Conservation (phyloP, 805 yeast genomes). For the Wickerhamiella nectarea region DNA sequence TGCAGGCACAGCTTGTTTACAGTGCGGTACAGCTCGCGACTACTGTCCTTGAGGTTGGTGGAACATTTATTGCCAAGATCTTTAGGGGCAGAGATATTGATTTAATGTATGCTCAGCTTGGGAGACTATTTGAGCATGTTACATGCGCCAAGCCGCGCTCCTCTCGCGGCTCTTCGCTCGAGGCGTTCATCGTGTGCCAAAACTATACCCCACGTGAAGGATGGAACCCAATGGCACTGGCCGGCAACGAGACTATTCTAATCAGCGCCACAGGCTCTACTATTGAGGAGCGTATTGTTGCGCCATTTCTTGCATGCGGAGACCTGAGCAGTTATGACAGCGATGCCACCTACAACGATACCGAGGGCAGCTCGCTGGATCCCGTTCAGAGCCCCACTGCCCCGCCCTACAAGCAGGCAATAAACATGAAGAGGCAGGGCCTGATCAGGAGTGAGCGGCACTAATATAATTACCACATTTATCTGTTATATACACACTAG, state of each 20-base stretch:
- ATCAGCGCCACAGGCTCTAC: constrained; percentile 7
- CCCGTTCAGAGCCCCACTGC: constrained; percentile 95
- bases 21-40: constrained; percentile 88
- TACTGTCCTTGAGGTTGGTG: constrained; percentile 77
- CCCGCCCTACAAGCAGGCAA: constrained; percentile 88
- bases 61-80: constrained; percentile 88
- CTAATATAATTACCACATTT: background rate
- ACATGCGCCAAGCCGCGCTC: constrained; percentile 94
- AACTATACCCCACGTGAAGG: constrained; percentile 74
- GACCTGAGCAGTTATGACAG: constrained; percentile 79
- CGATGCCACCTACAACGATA: constrained; percentile 75
- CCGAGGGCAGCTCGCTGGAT: constrained; percentile 44
- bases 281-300: constrained; percentile 56
- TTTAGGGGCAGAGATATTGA: constrained; percentile 95
- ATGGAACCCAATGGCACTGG: constrained; percentile 50
- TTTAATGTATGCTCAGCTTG: constrained; percentile 80
- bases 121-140: constrained; percentile 71
- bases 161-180: constrained; percentile 86
- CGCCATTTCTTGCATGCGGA: constrained; percentile 94
- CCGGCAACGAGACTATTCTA: constrained; percentile 34
- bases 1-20: constrained; percentile 85
- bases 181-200: constrained; percentile 83
- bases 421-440: constrained; percentile 75
- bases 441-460: background rate
- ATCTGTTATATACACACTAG: background rate